phyloP scores from a whole-genome alignment of 345 rosid genomes.

The Bruguiera sexangula region DNA sequence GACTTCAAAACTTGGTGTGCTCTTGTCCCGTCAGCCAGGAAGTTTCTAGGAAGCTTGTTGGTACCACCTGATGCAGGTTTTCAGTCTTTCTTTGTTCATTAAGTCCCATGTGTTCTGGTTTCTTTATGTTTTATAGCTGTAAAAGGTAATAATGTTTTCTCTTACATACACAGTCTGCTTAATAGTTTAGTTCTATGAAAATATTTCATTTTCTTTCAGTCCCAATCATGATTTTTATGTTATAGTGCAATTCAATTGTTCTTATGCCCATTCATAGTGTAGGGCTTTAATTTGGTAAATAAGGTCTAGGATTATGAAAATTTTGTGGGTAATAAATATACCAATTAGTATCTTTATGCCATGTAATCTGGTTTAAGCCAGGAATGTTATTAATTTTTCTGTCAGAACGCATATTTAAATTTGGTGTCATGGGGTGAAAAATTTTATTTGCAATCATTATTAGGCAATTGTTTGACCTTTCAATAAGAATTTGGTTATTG shows the following conservation, averaged over 20 bases:
- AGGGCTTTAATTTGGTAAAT: neutral
- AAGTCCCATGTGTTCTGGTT: neutral
- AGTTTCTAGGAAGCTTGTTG: constrained; percentile 79
- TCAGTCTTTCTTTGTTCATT: constrained; percentile 12
- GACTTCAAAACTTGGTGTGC: constrained; percentile 74
- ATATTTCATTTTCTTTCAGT: no score
- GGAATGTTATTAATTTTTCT: no score
- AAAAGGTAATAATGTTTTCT: no score
- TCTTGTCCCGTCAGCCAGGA: constrained; percentile 65
- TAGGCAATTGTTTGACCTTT: neutral
- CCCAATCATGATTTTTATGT: no score
- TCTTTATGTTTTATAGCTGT: neutral
- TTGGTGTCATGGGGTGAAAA: neutral
- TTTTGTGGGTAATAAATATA: neutral
- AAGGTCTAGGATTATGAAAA: neutral
- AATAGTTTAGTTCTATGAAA: no score
- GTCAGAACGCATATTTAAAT: neutral
- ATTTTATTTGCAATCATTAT: neutral
- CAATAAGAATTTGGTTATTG: neutral
- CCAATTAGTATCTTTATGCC: neutral
- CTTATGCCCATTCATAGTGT: neutral
- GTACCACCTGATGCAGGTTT: constrained; percentile 61
- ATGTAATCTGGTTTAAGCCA: neutral
- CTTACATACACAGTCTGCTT: no score
- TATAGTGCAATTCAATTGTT: neutral